phyloP scores from a whole-genome alignment of 75 land plant genomes.

The Sequoia sempervirens region DNA sequence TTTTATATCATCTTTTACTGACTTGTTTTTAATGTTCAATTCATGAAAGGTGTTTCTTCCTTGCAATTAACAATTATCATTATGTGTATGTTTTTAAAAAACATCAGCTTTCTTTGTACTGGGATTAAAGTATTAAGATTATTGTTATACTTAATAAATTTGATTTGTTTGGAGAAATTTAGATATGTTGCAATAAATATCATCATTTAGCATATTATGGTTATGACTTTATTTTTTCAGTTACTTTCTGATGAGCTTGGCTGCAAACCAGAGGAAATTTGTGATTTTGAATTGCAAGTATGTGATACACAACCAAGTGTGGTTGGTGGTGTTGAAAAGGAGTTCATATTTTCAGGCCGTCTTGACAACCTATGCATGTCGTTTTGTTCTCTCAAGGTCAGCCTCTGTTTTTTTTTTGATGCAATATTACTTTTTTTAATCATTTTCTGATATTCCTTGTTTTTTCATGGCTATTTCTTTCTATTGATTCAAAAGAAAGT shows the following conservation, averaged over 20 bases:
- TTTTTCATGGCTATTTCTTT: neutral
- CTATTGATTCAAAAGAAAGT: neutral
- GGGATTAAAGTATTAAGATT: neutral
- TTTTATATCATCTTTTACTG: neutral
- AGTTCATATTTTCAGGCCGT: conserved; percentile 94
- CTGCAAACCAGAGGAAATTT: conserved; percentile 78
- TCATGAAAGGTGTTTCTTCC: too few species aligned
- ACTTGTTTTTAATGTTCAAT: neutral
- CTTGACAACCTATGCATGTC: conserved; percentile 99
- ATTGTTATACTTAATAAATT: neutral
- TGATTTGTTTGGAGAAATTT: neutral
- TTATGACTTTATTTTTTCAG: conserved; percentile 27
- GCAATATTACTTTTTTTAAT: neutral
- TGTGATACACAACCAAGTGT: conserved; percentile 97
- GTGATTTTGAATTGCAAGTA: conserved; percentile 92
- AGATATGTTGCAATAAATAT: neutral
- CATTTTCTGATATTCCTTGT: neutral
- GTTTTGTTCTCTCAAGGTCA: conserved; percentile 90
- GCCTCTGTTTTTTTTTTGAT: neutral
- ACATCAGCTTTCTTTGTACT: neutral
- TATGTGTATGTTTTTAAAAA: neutral
- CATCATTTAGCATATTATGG: neutral
- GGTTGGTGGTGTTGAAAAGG: conserved; percentile 82
- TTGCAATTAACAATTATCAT: neutral
- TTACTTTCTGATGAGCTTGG: conserved; percentile 54